phyloP scores from a whole-genome alignment of 2,329 filamentous ascomycete species.

The Aureobasidium sp. region DNA sequence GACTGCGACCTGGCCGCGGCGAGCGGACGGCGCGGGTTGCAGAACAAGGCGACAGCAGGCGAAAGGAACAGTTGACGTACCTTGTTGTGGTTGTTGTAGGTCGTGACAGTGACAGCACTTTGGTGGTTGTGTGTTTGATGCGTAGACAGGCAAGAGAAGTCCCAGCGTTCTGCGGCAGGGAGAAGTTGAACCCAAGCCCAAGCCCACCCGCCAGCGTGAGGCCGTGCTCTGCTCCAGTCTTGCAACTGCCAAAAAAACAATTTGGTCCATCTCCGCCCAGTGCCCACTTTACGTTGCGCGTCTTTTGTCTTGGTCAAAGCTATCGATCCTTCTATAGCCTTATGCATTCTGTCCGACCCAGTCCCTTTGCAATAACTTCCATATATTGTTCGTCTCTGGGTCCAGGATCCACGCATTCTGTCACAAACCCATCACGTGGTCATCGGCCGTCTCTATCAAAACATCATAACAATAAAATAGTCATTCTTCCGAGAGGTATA shows the following conservation, averaged over 20 bases:
- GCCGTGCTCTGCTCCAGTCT: background rate
- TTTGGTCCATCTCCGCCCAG: background rate
- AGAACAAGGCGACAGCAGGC: background rate
- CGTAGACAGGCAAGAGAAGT: constrained; percentile 4
- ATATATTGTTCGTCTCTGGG: background rate
- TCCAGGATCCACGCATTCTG: too few species aligned
- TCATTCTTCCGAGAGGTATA: constrained; percentile 9
- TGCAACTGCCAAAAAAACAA: constrained; percentile 8
- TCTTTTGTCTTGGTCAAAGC: constrained; percentile 1
- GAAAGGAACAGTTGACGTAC: background rate
- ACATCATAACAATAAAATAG: background rate
- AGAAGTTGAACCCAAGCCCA: constrained; percentile 1
- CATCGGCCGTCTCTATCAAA: background rate
- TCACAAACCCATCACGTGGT: background rate
- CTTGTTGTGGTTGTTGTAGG: background rate
- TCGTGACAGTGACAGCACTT: constrained; percentile 7
- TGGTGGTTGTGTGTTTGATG: constrained; percentile 9
- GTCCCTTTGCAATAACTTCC: background rate
- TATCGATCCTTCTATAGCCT: background rate
- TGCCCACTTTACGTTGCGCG: background rate
- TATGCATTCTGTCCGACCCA: background rate
- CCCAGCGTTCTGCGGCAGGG: constrained; percentile 2
- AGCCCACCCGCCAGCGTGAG: background rate
- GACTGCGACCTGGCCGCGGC: background rate
- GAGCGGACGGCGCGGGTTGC: background rate